A percentile compares a stretch with the other conserved stretches of the same genome.
Evolutionary conservation across 495 filamentous ascomycete species (phyloP).

Genomic region (Talaromyces stipitatus): DNA sequence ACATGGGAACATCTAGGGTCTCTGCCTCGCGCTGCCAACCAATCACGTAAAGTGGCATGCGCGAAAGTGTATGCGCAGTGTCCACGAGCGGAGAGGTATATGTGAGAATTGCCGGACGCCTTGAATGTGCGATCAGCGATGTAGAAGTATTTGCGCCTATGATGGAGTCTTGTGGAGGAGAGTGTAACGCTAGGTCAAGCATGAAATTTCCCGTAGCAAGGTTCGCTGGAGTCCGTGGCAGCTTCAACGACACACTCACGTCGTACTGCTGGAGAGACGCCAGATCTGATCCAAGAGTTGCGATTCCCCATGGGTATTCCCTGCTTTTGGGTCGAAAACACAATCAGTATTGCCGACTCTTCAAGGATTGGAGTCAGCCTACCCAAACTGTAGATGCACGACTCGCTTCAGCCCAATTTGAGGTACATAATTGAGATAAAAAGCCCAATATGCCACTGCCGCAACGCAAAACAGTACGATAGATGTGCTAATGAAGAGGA

Average conservation of each 20-base stretch:
- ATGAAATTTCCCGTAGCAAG: constrained; percentile 80
- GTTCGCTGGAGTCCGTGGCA: constrained; percentile 53
- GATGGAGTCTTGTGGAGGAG: constrained; percentile 23
- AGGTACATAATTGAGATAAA: constrained; percentile 80
- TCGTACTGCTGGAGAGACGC: constrained; percentile 48
- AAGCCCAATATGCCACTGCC: constrained; percentile 59
- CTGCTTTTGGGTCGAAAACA: constrained; percentile 16
- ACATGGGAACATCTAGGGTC: constrained; percentile 57
- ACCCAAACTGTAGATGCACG: constrained; percentile 80
- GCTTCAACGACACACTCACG: constrained; percentile 63
- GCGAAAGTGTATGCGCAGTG: constrained; percentile 36
- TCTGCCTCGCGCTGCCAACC: constrained; percentile 49
- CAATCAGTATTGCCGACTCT: background rate
- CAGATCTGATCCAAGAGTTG: constrained; percentile 30
- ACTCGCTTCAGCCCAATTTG: constrained; percentile 55
- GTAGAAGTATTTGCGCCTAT: constrained; percentile 16
- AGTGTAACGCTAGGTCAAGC: constrained; percentile 65
- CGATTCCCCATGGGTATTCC: constrained; percentile 36
- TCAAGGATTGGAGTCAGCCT: constrained; percentile 9
- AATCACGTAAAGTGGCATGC: constrained; percentile 52
- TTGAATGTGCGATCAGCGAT: constrained; percentile 32
- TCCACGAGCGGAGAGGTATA: constrained; percentile 56
- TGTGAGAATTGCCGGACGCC: constrained; percentile 58
- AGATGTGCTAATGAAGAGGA: constrained; percentile 53
- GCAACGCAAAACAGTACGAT: constrained; percentile 55